These are phyloP conservation scores for Mycosphaerella arachidis DNA, from an alignment of 2,329 filamentous ascomycete species.

Conservation along the genomic window DNA sequence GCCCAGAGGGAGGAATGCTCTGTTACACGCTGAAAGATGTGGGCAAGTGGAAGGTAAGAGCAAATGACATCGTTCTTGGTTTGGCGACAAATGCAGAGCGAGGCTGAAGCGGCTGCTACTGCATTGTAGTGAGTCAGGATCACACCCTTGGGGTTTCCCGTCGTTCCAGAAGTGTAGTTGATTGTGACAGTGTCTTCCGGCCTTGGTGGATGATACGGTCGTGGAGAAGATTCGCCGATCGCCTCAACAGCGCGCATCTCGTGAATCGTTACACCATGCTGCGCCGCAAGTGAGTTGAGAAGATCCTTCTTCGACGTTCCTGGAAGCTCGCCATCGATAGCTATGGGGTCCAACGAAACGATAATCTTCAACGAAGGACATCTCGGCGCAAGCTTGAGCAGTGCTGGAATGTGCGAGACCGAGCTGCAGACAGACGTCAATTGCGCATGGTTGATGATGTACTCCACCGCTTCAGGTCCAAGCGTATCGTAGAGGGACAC, in stretches of 20 bases:
- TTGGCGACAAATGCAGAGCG: conserved; percentile 51
- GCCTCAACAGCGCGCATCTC: conserved; percentile 77
- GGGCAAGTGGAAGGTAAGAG: conserved; percentile 89
- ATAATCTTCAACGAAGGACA: conserved; percentile 81
- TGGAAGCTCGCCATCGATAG: conserved; percentile 65
- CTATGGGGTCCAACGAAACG: conserved; percentile 77
- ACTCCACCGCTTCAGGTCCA: conserved; percentile 85
- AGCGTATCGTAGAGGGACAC: conserved; percentile 97
- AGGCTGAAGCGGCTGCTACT: conserved; percentile 64
- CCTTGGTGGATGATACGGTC: conserved; percentile 65
- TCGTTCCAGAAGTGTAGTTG: conserved; percentile 87
- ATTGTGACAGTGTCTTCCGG: conserved; percentile 79
- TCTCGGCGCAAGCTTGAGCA: conserved; percentile 74
- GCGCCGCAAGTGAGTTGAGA: conserved; percentile 67
- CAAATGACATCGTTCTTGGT: conserved; percentile 61
- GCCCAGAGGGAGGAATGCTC: conserved; percentile 71
- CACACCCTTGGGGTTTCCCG: conserved; percentile 77
- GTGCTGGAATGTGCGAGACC: conserved; percentile 71
- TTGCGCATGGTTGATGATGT: conserved; percentile 87
- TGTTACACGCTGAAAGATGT: conserved; percentile 83
- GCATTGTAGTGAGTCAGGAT: conserved; percentile 77
- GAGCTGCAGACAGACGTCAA: conserved; percentile 72
- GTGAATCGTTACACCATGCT: conserved; percentile 72
- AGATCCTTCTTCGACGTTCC: conserved; percentile 76
- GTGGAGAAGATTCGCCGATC: conserved; percentile 66